These are phyloP conservation scores for Fusarium tjaetaba DNA, from an alignment of 2,329 filamentous ascomycete genomes.

Conservation along the genomic window DNA sequence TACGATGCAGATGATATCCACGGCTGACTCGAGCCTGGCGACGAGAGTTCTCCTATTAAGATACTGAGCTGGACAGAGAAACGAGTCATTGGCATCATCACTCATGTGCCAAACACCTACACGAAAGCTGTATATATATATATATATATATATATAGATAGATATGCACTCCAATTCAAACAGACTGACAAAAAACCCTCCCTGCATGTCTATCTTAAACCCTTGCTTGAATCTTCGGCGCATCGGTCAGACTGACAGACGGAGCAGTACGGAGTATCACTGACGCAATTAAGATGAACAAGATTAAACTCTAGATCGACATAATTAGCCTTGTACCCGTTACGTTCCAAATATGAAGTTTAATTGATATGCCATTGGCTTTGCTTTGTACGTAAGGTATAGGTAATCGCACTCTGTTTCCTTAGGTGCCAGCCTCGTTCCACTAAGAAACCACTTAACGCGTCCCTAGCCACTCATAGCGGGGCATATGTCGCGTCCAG, in stretches of 20 bases:
- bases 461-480: conserved; percentile 39
- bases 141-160: neutral
- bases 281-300: neutral
- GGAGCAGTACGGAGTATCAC: neutral
- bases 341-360: neutral
- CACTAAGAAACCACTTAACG: conserved; percentile 42
- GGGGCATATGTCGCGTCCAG: conserved; percentile 41
- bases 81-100: neutral
- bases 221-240: neutral
- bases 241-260: neutral
- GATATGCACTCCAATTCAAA: conserved; percentile 22
- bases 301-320: neutral
- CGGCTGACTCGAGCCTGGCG: conserved; percentile 7
- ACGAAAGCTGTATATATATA: neutral
- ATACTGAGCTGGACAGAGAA: conserved; percentile 16
- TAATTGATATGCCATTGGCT: neutral
- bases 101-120: neutral
- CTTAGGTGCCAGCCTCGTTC: neutral
- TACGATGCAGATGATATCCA: conserved; percentile 6
- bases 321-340: neutral
- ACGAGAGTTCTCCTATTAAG: conserved; percentile 6
- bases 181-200: conserved; percentile 8
- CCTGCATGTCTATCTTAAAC: neutral
- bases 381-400: neutral
- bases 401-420: neutral